Evolutionary conservation across 805 yeast species (phyloP), one percentile per base, ranked within the genome.

Genomic region (Suhomyces kilbournensis): DNA sequence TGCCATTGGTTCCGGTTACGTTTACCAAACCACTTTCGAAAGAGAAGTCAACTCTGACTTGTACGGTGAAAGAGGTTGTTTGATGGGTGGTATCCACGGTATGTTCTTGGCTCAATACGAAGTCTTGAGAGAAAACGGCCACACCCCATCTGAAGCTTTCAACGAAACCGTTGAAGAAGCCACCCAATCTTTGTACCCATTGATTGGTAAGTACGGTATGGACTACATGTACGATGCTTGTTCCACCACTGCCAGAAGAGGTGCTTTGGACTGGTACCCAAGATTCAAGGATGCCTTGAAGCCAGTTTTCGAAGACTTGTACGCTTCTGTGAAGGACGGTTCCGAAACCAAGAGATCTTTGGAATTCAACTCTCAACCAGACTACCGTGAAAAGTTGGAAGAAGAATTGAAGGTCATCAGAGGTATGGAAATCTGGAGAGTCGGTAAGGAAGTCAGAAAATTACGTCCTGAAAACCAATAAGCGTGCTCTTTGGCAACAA

Each of bases 171-270:
- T 94, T 65, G 99, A 94, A 84, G 99, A 94, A 83, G 99, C 99
- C 63, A 94, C 99, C 61, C 99, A 94, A 83, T 94, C 98, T 53
- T 84, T 94, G 70, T 94, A 94, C 89, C 99, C 99, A 79, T 86
- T 94, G 83, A 77, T 94, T 67, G 99, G 99, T 80, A 91, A 90
- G 80, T 89, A 94, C 85, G 99, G 99, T 82, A 94, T 94, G 99
- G 99, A 94, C 81, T 94, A 94, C 93, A 94, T 94, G 99, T 94
- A 94, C 86, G 98, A 94, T 74, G 99, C 99, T 69, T 94, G 99
- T 81, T 94, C 99, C 64, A 94, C 99, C 72, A 94, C 99, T 64
- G 99, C 99, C 70, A 91, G 98, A 85, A 90, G 99, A 83, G 99
- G 99, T 85, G 99, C 99, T 74, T 85, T 94, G 69, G 99, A 94